Evolutionary conservation across 345 rosid species (phyloP).

Genomic region (Turnera subulata): DNA sequence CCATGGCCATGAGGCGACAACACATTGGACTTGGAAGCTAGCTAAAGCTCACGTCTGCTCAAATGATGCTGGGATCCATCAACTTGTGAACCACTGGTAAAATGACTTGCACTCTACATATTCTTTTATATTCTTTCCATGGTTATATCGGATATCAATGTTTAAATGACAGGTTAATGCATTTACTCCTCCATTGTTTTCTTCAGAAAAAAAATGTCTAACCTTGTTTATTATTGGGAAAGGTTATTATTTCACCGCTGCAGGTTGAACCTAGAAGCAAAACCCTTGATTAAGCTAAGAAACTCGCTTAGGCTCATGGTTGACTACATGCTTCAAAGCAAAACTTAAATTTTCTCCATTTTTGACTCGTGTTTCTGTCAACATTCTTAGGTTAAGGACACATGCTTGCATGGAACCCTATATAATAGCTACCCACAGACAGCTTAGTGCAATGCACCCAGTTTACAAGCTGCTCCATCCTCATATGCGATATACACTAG

Average conservation of each 20-base stretch:
- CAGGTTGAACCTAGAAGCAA: no score
- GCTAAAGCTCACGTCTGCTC: constrained; percentile 95
- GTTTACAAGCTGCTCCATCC: constrained; percentile 80
- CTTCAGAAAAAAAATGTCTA: no score
- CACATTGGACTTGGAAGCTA: constrained; percentile 90
- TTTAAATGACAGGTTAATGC: no score
- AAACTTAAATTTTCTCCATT: not conserved
- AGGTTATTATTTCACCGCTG: no score
- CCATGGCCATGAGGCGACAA: constrained; percentile 80
- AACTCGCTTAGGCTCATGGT: not conserved
- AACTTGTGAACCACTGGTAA: constrained; percentile 94
- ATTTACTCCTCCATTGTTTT: no score
- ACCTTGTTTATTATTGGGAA: no score
- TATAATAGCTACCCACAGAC: constrained; percentile 83
- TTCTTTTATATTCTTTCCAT: not conserved
- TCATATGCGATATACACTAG: constrained; percentile 88
- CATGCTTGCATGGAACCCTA: constrained; percentile 92
- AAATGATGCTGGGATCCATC: constrained; percentile 87
- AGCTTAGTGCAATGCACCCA: constrained; percentile 86
- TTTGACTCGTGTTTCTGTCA: not conserved
- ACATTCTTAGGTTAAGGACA: constrained; percentile 66
- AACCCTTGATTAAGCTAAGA: no score
- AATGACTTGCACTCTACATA: not conserved
- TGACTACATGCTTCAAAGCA: not conserved
- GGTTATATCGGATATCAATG: not conserved